These are phyloP conservation scores for Pyricularia pennisetigena DNA, from an alignment of 2,329 filamentous ascomycete species.

Conservation along the genomic window DNA sequence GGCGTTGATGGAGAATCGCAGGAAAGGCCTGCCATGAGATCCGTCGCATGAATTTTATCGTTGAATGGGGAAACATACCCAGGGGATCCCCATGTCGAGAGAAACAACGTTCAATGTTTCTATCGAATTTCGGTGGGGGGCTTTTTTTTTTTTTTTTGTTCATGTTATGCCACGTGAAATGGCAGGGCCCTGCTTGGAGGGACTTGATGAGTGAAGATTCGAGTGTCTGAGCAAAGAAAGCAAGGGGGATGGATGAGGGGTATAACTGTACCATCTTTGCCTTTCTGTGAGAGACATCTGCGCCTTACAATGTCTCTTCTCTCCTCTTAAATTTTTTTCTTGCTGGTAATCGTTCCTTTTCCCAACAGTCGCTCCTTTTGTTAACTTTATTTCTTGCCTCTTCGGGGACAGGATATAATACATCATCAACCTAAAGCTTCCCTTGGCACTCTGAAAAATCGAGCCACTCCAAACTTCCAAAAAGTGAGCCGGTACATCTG, in stretches of 20 bases:
- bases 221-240: not conserved
- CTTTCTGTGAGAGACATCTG: not conserved
- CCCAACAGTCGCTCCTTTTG: not conserved
- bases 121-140: not conserved
- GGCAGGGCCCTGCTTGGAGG: not conserved
- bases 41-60: not conserved
- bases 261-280: not conserved
- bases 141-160: not conserved
- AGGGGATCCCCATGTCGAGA: not conserved
- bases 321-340: not conserved
- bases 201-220: not conserved
- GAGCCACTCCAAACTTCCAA: not conserved
- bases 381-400: not conserved
- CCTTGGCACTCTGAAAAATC: not conserved
- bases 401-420: not conserved
- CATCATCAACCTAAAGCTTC: not conserved
- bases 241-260: not conserved
- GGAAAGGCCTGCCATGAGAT: not conserved
- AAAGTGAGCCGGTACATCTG: not conserved
- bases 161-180: not conserved
- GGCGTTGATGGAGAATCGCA: not conserved
- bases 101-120: not conserved
- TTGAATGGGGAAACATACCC: not conserved
- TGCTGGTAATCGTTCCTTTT: not conserved
- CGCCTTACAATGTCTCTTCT: not conserved